These are phyloP conservation scores for Eimeria sp. DNA, from an alignment of 169 alveolate species.

Conservation along the genomic window DNA sequence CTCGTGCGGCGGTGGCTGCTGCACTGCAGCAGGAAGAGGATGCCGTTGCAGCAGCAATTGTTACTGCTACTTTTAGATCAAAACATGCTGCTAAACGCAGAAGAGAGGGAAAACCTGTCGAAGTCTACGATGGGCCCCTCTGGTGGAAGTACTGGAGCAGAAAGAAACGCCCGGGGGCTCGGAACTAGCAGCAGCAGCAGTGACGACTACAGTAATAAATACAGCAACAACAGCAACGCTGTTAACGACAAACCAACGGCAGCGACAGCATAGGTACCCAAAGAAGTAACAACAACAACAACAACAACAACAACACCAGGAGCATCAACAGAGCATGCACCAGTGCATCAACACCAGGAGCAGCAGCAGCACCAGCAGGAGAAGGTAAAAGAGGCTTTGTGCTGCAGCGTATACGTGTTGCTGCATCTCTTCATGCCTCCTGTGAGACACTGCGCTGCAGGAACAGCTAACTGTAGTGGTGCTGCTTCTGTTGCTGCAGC, in stretches of 20 bases:
- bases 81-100: conserved; percentile 8
- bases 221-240: neutral
- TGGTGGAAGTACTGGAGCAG: conserved; percentile 36
- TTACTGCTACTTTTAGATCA: neutral
- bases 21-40: neutral
- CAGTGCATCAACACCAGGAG: neutral
- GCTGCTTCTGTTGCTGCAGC: neutral
- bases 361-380: too few species aligned
- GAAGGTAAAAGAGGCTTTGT: too few species aligned
- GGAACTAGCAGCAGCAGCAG: conserved; percentile 37
- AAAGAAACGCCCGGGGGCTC: conserved; percentile 23
- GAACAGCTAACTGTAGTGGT: neutral
- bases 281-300: neutral
- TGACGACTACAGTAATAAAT: neutral
- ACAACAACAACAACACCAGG: neutral
- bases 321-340: too few species aligned
- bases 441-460: too few species aligned
- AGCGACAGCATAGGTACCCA: neutral
- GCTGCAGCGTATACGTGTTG: neutral
- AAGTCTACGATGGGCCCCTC: conserved; percentile 36
- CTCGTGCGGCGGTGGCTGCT: conserved; percentile 33
- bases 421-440: neutral
- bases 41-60: neutral
- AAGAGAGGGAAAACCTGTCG: neutral
- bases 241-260: neutral